phyloP scores from a whole-genome alignment of 2,329 filamentous ascomycete species.

The Verticillium nubilum region DNA sequence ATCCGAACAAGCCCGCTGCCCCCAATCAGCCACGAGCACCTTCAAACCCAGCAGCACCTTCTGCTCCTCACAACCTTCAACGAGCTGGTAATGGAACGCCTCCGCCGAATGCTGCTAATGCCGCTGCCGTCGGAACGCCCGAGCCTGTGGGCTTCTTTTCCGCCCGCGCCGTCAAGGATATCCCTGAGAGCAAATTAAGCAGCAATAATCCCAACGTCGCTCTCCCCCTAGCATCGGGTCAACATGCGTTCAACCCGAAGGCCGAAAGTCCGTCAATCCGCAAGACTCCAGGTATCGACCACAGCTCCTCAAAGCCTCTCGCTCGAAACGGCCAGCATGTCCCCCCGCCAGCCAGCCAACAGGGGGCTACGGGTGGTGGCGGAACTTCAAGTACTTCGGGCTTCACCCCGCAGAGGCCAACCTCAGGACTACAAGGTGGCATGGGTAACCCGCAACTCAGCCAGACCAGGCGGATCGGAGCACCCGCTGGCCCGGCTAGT shows the following conservation, averaged over 20 bases:
- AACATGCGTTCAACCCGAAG: constrained; percentile 64
- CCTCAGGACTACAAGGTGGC: neutral
- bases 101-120: constrained; percentile 14
- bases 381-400: constrained; percentile 10
- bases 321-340: constrained; percentile 51
- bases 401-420: constrained; percentile 8
- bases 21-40: constrained; percentile 16
- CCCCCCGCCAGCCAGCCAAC: constrained; percentile 26
- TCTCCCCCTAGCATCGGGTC: constrained; percentile 31
- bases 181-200: constrained; percentile 38
- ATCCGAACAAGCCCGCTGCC: constrained; percentile 13
- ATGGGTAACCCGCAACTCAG: constrained; percentile 49
- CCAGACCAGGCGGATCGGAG: constrained; percentile 52
- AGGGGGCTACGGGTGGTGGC: constrained; percentile 11
- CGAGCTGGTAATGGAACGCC: constrained; percentile 12
- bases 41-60: constrained; percentile 9
- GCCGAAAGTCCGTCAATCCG: constrained; percentile 79
- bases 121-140: constrained; percentile 12
- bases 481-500: constrained; percentile 47
- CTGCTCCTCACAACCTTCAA: constrained; percentile 6
- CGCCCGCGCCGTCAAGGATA: constrained; percentile 55
- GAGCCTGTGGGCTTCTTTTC: constrained; percentile 63
- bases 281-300: constrained; percentile 83
- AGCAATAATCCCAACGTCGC: constrained; percentile 33
- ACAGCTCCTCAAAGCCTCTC: constrained; percentile 69